phyloP scores from a whole-genome alignment of 371 early-diverging fungal genomes.

The Mucor circinelloides region DNA sequence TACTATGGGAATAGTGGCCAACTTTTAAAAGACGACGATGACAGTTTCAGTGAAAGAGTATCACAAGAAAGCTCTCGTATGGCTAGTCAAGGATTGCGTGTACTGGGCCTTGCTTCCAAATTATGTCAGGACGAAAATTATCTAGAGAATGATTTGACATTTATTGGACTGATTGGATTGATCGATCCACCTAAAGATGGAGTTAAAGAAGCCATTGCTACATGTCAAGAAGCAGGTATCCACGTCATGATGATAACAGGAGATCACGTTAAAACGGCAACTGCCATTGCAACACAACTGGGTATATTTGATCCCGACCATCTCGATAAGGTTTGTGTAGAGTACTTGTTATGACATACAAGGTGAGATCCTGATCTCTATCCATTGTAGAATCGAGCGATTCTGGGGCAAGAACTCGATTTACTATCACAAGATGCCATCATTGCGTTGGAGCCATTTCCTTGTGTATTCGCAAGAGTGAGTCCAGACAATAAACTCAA shows the following conservation, averaged over 20 bases:
- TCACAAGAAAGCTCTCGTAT: slow-evolving; percentile 27
- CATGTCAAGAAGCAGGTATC: slow-evolving; percentile 79
- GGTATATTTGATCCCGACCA: slow-evolving; percentile 69
- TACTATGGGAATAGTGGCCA: background rate
- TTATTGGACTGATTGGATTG: slow-evolving; percentile 87
- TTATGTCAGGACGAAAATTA: slow-evolving; percentile 6
- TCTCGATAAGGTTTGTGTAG: slow-evolving; percentile 5
- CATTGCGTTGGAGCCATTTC: slow-evolving; percentile 74
- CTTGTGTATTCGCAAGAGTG: slow-evolving; percentile 91
- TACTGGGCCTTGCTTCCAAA: background rate
- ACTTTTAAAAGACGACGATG: background rate
- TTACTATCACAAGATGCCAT: slow-evolving; percentile 78
- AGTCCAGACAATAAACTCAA: slow-evolving; percentile 94
- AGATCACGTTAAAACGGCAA: slow-evolving; percentile 88
- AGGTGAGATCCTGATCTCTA: background rate
- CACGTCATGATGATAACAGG: slow-evolving; percentile 92
- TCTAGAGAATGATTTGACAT: slow-evolving; percentile 70
- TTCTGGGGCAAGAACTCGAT: slow-evolving; percentile 87
- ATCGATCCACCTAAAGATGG: slow-evolving; percentile 86
- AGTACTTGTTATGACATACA: background rate
- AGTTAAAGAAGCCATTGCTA: slow-evolving; percentile 67
- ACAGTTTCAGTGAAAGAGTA: background rate
- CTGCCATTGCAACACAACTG: slow-evolving; percentile 75
- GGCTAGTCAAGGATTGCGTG: slow-evolving; percentile 34
- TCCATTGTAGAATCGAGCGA: slow-evolving; percentile 56